Evolutionary conservation across 495 filamentous ascomycete genomes (phyloP).

Genomic region (Trichoderma orchidacearum): DNA sequence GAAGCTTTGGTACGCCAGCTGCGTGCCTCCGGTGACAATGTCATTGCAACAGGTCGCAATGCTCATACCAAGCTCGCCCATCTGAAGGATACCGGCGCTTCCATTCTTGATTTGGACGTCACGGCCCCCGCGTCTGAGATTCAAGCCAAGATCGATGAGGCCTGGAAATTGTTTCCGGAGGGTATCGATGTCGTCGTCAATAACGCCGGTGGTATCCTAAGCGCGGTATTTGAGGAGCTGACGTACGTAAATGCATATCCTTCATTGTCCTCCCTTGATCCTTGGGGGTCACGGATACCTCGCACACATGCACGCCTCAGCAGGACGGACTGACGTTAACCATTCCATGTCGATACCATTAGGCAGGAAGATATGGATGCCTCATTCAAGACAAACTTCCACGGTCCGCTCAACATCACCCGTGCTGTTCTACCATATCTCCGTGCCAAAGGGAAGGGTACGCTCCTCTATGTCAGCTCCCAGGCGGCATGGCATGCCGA

Average conservation of each 20-base stretch:
- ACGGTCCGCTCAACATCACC: constrained; percentile 30
- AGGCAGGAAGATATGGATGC: constrained; percentile 11
- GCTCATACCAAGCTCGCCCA: constrained; percentile 19
- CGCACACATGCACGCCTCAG: no score
- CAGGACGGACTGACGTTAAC: no score
- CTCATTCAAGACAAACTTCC: constrained; percentile 36
- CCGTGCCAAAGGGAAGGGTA: constrained; percentile 27
- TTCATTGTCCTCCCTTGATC: no score
- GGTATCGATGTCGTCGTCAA: constrained; percentile 42
- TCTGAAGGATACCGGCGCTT: constrained; percentile 23
- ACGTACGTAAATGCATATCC: constrained; percentile 14
- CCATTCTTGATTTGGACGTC: constrained; percentile 32
- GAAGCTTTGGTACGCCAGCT: constrained; percentile 23
- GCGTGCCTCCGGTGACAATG: constrained; percentile 36
- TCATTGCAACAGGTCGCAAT: constrained; percentile 41
- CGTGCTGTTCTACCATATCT: constrained; percentile 30
- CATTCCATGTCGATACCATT: no score
- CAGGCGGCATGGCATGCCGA: constrained; percentile 7
- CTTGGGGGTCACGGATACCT: no score
- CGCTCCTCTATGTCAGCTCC: constrained; percentile 20
- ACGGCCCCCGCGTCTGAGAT: constrained; percentile 25
- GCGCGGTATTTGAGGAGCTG: constrained; percentile 28
- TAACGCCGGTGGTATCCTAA: constrained; percentile 37
- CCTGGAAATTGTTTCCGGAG: constrained; percentile 16
- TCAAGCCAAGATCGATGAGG: constrained; percentile 16